phyloP scores from a whole-genome alignment of 352 stramenopile genomes.

The Pythium grandisporangium region DNA sequence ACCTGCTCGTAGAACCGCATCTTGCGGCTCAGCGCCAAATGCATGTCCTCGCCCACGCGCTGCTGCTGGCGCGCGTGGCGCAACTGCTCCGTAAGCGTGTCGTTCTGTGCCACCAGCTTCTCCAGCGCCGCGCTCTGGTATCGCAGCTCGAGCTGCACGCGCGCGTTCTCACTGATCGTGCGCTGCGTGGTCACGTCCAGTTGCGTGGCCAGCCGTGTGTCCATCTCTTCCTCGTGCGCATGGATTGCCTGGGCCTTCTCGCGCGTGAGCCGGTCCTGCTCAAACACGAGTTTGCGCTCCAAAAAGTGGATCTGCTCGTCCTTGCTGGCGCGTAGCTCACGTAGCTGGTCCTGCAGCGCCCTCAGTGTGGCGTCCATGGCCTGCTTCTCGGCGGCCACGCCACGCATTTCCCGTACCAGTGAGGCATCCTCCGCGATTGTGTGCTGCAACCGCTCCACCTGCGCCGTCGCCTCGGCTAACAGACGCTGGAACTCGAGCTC shows the following conservation, averaged over 20 bases:
- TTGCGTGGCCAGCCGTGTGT: conserved; percentile 37
- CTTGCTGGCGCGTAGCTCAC: conserved; percentile 18
- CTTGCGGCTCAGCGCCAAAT: conserved; percentile 37
- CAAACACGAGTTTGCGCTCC: conserved; percentile 49
- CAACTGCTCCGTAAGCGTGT: conserved; percentile 26
- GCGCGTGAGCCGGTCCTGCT: conserved; percentile 37
- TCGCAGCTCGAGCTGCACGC: conserved; percentile 46
- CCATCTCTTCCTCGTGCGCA: conserved; percentile 32
- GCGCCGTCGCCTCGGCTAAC: conserved; percentile 26
- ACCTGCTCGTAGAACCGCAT: conserved; percentile 63
- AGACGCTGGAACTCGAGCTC: conserved; percentile 47
- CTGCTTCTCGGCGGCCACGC: conserved; percentile 26
- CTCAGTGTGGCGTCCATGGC: conserved; percentile 18
- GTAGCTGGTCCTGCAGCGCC: conserved; percentile 16
- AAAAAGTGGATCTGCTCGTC: conserved; percentile 36
- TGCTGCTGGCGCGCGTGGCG: conserved; percentile 29
- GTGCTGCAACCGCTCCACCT: conserved; percentile 22
- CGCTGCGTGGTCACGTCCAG: conserved; percentile 49
- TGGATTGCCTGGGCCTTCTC: conserved; percentile 40
- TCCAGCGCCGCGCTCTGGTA: conserved; percentile 54
- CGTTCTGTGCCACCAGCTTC: conserved; percentile 37
- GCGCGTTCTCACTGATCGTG: conserved; percentile 56
- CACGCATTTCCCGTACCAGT: conserved; percentile 22
- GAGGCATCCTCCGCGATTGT: conserved; percentile 18
- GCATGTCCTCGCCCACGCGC: conserved; percentile 60